These are phyloP conservation scores for Bipolaris bicolor DNA, from an alignment of 2,329 filamentous ascomycete genomes.

Conservation along the genomic window DNA sequence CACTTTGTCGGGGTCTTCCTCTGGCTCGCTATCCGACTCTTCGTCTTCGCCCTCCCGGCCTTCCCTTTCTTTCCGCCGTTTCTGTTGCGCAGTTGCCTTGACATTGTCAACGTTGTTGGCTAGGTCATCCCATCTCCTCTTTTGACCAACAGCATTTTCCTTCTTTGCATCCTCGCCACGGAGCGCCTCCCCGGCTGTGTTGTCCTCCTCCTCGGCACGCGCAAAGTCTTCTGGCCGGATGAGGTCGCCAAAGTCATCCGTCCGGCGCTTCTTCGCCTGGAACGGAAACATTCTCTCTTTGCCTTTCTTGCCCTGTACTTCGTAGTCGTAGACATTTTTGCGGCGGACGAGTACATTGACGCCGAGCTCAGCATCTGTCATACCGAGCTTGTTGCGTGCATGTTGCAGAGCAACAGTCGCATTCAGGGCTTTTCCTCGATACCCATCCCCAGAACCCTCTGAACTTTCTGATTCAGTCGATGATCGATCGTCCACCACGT, in stretches of 20 bases:
- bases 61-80: slow-evolving; percentile 60
- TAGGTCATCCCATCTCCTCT: slow-evolving; percentile 89
- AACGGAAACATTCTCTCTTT: slow-evolving; percentile 92
- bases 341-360: slow-evolving; percentile 88
- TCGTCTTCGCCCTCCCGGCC: slow-evolving; percentile 31
- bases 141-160: slow-evolving; percentile 73
- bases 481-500: slow-evolving; percentile 81
- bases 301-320: slow-evolving; percentile 88
- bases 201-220: slow-evolving; percentile 87
- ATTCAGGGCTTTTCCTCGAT: slow-evolving; percentile 86
- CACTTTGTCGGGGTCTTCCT: slow-evolving; percentile 60
- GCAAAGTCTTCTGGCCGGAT: slow-evolving; percentile 95
- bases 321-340: slow-evolving; percentile 91
- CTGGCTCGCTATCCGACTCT: slow-evolving; percentile 55
- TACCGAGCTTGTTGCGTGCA: slow-evolving; percentile 75
- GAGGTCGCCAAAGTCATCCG: slow-evolving; percentile 91
- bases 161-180: slow-evolving; percentile 58
- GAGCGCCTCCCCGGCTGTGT: slow-evolving; percentile 69
- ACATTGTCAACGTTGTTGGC: slow-evolving; percentile 48
- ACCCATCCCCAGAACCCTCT: slow-evolving; percentile 77
- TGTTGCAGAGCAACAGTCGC: slow-evolving; percentile 85
- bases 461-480: slow-evolving; percentile 86
- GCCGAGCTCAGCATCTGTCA: slow-evolving; percentile 89
- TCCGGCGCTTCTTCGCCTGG: slow-evolving; percentile 76
- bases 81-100: slow-evolving; percentile 57